Evolutionary conservation across 2,329 filamentous ascomycete species (phyloP).

Genomic region (Colletotrichum somersetense): DNA sequence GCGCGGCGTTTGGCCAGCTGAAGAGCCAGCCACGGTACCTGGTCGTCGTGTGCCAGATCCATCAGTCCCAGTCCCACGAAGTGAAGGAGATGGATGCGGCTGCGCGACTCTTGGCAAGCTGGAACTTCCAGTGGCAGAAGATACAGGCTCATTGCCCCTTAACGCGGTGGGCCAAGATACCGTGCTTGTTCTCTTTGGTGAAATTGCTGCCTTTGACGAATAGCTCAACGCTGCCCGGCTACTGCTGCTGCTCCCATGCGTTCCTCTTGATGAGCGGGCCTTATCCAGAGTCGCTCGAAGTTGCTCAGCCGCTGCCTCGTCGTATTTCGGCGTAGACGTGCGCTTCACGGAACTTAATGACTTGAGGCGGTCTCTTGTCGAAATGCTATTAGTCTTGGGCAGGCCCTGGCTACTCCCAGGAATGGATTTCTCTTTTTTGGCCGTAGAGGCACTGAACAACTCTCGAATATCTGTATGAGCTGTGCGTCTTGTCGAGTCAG

Average conservation of each 20-base stretch:
- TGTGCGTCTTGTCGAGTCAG: not conserved
- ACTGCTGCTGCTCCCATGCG: conserved; percentile 4
- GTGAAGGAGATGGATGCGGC: not conserved
- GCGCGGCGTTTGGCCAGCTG: not conserved
- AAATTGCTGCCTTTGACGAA: not conserved
- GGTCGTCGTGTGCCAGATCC: not conserved
- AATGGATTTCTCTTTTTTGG: conserved; percentile 17
- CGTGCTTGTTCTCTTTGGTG: not conserved
- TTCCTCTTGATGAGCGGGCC: not conserved
- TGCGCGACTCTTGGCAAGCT: not conserved
- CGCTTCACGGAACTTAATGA: not conserved
- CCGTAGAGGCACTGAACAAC: conserved; percentile 2
- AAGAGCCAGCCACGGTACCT: not conserved
- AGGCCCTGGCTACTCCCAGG: conserved; percentile 3
- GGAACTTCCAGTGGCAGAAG: not conserved
- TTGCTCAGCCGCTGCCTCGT: not conserved
- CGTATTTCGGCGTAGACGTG: conserved; percentile 14
- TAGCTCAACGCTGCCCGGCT: not conserved
- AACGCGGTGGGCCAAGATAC: not conserved
- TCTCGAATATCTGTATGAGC: not conserved
- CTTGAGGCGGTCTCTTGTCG: conserved; percentile 31
- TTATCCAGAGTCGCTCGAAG: not conserved
- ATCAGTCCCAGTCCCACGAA: not conserved
- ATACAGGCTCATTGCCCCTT: not conserved
- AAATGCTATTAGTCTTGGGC: not conserved